These are phyloP conservation scores for Fusarium pseudograminearum DNA, from an alignment of 2,329 filamentous ascomycete species.

Conservation along the genomic window DNA sequence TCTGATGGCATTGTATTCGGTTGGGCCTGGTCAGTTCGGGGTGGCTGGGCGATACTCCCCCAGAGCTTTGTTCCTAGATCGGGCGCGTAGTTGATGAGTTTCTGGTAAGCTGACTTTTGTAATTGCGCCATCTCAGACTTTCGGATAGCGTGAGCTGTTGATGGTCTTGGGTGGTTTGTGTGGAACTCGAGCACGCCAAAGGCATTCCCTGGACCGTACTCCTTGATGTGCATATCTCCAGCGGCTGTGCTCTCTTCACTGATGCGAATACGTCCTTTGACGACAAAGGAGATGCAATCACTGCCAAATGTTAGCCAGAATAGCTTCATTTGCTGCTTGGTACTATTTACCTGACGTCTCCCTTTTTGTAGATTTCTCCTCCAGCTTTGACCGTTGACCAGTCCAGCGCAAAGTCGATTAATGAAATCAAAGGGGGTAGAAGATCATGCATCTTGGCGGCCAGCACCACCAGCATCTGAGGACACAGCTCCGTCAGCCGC, in stretches of 20 bases:
- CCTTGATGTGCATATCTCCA: neutral
- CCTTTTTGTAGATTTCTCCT: neutral
- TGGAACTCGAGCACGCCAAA: neutral
- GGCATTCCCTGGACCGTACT: neutral
- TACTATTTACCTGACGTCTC: neutral
- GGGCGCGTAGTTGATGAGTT: neutral
- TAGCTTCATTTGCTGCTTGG: fast-evolving
- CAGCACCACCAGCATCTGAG: neutral
- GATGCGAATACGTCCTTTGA: neutral
- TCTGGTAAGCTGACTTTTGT: neutral
- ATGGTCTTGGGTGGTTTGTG: neutral
- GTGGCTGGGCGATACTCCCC: neutral
- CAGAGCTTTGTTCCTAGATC: neutral
- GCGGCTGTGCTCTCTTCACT: neutral
- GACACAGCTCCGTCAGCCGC: neutral
- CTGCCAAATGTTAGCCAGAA: neutral
- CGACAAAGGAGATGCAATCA: neutral
- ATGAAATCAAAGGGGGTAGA: neutral
- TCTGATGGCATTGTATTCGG: neutral
- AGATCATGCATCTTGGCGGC: neutral
- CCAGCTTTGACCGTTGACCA: neutral
- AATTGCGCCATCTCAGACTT: neutral
- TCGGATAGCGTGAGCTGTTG: neutral
- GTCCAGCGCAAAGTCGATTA: neutral
- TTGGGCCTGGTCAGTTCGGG: neutral